A percentile compares a stretch with the other conserved stretches of the same genome.
Evolutionary conservation across 2,329 filamentous ascomycete genomes (phyloP).

Genomic region (Ascochyta koolunga): DNA sequence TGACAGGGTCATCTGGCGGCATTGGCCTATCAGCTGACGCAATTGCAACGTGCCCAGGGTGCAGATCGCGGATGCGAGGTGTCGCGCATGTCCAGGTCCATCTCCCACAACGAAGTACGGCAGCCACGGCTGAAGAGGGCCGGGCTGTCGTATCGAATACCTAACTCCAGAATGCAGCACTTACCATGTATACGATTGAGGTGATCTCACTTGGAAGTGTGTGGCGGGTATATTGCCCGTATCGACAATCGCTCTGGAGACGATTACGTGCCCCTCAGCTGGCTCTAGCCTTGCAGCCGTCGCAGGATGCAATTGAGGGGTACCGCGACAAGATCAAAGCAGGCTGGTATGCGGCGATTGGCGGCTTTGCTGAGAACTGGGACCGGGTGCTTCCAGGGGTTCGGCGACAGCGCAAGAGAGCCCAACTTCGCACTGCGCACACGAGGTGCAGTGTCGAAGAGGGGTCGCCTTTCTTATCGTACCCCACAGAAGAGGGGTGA

Average conservation of each 20-base stretch:
- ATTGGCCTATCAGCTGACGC: conserved; percentile 45
- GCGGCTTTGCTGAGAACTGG: conserved; percentile 22
- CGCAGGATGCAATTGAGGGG: conserved; percentile 16
- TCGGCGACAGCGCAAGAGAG: conserved; percentile 11
- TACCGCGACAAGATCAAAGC: conserved; percentile 6
- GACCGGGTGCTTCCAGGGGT: conserved; percentile 7
- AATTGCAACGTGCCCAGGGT: conserved; percentile 30
- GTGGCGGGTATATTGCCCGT: conserved; percentile 7
- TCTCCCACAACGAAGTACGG: conserved; percentile 5
- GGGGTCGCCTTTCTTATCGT: conserved; percentile 3
- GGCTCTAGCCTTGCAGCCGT: conserved; percentile 5
- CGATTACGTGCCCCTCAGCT: conserved; percentile 8
- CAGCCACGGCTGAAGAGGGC: conserved; percentile 14
- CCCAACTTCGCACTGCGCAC: conserved; percentile 5
- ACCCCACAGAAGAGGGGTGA: conserved; percentile 7
- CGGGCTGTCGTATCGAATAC: conserved; percentile 2
- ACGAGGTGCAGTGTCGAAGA: conserved; percentile 7
- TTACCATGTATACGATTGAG: background rate
- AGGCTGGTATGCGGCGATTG: conserved; percentile 21
- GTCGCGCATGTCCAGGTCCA: conserved; percentile 28
- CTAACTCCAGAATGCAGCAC: background rate
- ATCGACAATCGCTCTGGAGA: conserved; percentile 7
- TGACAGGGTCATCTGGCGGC: conserved; percentile 35
- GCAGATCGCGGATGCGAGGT: conserved; percentile 40
- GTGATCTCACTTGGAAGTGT: background rate